A percentile compares a stretch with the other conserved stretches of the same genome.
Conservation (phyloP, 1,284 basidiomycete genomes). For the Vanrija humicola region DNA sequence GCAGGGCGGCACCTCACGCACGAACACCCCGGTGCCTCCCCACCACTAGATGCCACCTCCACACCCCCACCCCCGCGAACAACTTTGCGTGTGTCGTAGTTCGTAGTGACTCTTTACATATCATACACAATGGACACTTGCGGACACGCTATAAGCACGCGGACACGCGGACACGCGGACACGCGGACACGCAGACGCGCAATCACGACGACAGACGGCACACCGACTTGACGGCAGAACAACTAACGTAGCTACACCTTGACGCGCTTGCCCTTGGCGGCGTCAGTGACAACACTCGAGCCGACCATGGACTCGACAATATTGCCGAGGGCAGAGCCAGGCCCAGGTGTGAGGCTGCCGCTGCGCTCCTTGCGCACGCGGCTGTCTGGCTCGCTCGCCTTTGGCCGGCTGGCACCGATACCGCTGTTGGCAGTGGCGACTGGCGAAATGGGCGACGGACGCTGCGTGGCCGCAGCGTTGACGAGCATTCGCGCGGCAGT, state of each 20-base stretch:
- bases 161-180: too few relatives aligned
- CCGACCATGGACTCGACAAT: conserved; percentile 13
- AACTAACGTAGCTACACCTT: conserved; percentile 17
- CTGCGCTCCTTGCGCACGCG: conserved; percentile 30
- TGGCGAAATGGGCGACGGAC: neutral
- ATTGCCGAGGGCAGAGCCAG: conserved; percentile 8
- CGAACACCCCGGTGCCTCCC: too few relatives aligned
- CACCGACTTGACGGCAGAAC: neutral
- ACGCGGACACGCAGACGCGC: too few relatives aligned
- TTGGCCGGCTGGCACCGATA: neutral
- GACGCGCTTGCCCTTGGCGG: conserved; percentile 31
- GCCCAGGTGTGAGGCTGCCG: conserved; percentile 33
- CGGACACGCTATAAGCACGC: too few relatives aligned
- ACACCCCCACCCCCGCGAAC: too few relatives aligned
- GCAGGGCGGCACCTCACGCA: neutral
- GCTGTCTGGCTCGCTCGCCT: neutral
- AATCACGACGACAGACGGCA: too few relatives aligned
- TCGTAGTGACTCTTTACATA: too few relatives aligned
- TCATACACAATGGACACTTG: too few relatives aligned
- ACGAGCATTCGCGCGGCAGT: conserved; percentile 35
- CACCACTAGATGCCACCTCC: too few relatives aligned
- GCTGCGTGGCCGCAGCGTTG: conserved; percentile 20
- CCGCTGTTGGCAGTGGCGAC: neutral
- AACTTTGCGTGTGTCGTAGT: too few relatives aligned
- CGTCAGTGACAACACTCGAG: conserved; percentile 10